Percentiles rank a stretch among this genome's conserved stretches.
Conservation (phyloP, 768 basidiomycete species). For the Lactarius deliciosus region DNA sequence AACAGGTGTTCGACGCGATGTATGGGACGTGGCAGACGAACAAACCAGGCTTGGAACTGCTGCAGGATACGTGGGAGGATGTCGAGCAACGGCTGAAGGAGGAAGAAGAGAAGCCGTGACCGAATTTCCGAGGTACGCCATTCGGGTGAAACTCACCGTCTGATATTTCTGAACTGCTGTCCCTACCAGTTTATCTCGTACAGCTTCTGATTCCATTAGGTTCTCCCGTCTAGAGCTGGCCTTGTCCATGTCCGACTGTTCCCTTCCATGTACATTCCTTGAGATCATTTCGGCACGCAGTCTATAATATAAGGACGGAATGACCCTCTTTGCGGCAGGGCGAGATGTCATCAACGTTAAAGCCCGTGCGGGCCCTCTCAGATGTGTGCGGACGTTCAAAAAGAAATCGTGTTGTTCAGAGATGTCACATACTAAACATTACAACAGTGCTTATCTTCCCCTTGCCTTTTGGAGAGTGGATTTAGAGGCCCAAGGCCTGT, state of each 20-base stretch:
- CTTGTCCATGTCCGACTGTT: neutral
- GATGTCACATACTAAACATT: neutral
- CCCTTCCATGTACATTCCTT: neutral
- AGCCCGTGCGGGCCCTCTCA: neutral
- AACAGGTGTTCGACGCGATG: conserved; percentile 27
- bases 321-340: neutral
- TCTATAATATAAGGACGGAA: neutral
- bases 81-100: conserved; percentile 24
- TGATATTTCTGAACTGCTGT: neutral
- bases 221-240: neutral
- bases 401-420: neutral
- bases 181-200: neutral
- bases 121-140: conserved; percentile 9
- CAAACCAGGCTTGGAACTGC: conserved; percentile 26
- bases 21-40: conserved; percentile 26
- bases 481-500: conserved; percentile 37
- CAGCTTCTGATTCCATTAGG: neutral
- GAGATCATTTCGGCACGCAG: neutral
- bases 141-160: neutral
- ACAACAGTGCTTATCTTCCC: neutral
- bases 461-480: neutral
- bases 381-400: neutral
- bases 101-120: conserved; percentile 17
- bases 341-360: neutral
- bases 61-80: conserved; percentile 29